These are phyloP conservation scores for Erysimum pusillum DNA, from an alignment of 441 rosid species.

Conservation along the genomic window DNA sequence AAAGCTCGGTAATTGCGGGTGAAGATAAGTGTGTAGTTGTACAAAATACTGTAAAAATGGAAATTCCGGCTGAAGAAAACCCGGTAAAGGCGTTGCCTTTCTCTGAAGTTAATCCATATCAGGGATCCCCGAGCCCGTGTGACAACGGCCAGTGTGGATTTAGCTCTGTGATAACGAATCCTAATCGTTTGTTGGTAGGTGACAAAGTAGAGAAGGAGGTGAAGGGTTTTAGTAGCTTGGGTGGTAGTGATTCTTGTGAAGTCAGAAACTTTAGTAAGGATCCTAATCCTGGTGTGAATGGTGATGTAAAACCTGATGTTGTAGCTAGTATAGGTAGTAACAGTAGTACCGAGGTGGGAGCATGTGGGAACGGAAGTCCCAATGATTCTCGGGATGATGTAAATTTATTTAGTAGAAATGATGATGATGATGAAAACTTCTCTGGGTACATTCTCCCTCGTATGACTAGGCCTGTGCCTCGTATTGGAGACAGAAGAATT, in stretches of 20 bases:
- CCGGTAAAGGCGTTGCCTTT: slow-evolving; percentile 48
- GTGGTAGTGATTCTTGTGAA: slow-evolving; percentile 41
- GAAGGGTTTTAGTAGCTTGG: slow-evolving; percentile 48
- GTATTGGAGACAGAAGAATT: slow-evolving; percentile 90
- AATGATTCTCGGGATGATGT: slow-evolving; percentile 62
- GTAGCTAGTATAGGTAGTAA: slow-evolving; percentile 70
- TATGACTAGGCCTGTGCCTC: slow-evolving; percentile 66
- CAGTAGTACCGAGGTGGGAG: slow-evolving; percentile 60
- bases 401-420: slow-evolving; percentile 77
- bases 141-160: slow-evolving; percentile 46
- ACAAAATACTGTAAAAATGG: slow-evolving; percentile 51
- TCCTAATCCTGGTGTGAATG: slow-evolving; percentile 55
- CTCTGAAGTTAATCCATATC: slow-evolving; percentile 29
- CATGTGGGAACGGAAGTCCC: slow-evolving; percentile 51
- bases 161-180: slow-evolving; percentile 53
- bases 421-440: slow-evolving; percentile 98
- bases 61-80: slow-evolving; percentile 43
- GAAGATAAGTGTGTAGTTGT: slow-evolving; percentile 49
- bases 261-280: slow-evolving; percentile 47
- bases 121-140: slow-evolving; percentile 42
- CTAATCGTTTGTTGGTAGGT: slow-evolving; percentile 26
- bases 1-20: slow-evolving; percentile 43
- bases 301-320: slow-evolving; percentile 57
- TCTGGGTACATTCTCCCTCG: slow-evolving; percentile 83
- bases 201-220: slow-evolving; percentile 55